Conservation (phyloP, 2,329 filamentous ascomycete genomes). For the Xylaria sp. region DNA sequence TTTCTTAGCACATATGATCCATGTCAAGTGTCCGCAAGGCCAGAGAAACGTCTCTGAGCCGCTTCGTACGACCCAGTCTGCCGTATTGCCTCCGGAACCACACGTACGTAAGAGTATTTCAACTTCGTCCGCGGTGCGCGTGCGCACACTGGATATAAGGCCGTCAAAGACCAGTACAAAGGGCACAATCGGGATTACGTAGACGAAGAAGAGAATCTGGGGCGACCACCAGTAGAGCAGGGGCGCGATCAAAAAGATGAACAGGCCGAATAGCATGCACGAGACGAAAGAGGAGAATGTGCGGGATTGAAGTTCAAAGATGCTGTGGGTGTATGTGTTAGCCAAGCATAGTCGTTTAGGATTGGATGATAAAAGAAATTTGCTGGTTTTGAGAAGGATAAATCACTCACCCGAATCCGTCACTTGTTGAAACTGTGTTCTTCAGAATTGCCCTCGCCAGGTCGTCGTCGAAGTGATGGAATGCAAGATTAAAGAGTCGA, state of each 20-base stretch:
- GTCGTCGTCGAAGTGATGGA: slow-evolving; percentile 79
- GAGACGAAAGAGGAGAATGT: slow-evolving; percentile 64
- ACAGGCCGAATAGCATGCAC: slow-evolving; percentile 62
- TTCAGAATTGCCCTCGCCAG: slow-evolving; percentile 69
- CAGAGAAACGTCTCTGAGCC: slow-evolving; percentile 60
- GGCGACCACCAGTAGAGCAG: slow-evolving; percentile 57
- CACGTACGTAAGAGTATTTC: slow-evolving; percentile 66
- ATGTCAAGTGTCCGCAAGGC: slow-evolving; percentile 62
- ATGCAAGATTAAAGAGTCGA: slow-evolving; percentile 77
- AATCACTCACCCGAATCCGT: slow-evolving; percentile 66
- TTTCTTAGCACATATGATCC: slow-evolving; percentile 61
- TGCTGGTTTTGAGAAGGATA: background rate
- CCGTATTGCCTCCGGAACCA: slow-evolving; percentile 53
- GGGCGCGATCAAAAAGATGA: slow-evolving; percentile 62
- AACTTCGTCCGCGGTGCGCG: slow-evolving; percentile 73
- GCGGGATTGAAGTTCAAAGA: slow-evolving; percentile 80
- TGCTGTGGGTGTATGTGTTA: slow-evolving; percentile 51
- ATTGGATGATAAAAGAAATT: background rate
- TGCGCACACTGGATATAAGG: slow-evolving; percentile 72
- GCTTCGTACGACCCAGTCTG: slow-evolving; percentile 61
- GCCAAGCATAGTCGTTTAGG: background rate
- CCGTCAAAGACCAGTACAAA: slow-evolving; percentile 77
- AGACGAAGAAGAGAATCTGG: slow-evolving; percentile 72
- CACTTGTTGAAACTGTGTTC: slow-evolving; percentile 71
- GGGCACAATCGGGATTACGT: slow-evolving; percentile 72